phyloP scores from a whole-genome alignment of 305 asterid genomes.

The Solanum hybrid region DNA sequence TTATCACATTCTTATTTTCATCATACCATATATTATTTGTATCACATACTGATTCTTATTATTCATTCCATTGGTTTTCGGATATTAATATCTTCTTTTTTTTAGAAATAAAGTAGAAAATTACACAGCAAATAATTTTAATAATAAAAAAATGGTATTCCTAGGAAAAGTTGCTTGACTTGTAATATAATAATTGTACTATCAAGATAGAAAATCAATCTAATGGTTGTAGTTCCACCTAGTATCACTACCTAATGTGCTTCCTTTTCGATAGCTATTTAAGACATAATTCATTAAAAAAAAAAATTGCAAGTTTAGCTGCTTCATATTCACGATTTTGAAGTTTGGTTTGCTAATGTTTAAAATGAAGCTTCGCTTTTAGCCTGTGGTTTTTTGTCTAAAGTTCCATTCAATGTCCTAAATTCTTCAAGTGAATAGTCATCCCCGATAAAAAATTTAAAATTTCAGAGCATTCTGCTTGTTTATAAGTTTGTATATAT shows the following conservation, averaged over 20 bases:
- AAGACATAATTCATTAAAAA: not conserved
- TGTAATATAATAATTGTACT: not conserved
- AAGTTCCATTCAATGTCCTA: not conserved
- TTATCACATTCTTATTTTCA: not conserved
- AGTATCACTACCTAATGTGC: not conserved
- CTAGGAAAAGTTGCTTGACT: not conserved
- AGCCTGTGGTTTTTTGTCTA: not conserved
- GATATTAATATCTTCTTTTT: not conserved
- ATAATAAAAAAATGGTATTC: not conserved
- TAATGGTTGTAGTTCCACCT: not conserved
- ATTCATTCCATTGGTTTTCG: not conserved
- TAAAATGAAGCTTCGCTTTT: not conserved
- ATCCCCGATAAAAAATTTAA: no score
- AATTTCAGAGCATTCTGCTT: not conserved
- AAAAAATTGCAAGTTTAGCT: not conserved
- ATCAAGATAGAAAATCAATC: not conserved
- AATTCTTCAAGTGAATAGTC: not conserved
- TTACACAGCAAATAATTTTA: not conserved
- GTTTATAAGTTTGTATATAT: not conserved
- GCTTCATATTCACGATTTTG: not conserved
- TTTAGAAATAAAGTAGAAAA: not conserved
- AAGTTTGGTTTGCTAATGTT: not conserved
- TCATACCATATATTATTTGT: not conserved
- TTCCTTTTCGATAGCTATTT: not conserved
- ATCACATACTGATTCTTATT: not conserved